Evolutionary conservation across 805 yeast genomes (phyloP).

Genomic region (Cyberlindnera galapagoensis): DNA sequence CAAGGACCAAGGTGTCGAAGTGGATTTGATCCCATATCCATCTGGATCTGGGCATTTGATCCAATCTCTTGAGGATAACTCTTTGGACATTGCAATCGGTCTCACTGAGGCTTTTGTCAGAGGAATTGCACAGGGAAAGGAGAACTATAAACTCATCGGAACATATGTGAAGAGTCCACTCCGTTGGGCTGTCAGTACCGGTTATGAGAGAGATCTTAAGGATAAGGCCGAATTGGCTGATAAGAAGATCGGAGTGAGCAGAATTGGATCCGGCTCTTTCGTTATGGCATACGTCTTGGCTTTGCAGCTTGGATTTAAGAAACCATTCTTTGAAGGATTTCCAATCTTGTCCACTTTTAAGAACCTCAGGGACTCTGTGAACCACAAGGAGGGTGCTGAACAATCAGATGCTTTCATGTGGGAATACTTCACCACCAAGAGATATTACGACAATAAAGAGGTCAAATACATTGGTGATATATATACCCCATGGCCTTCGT

Average conservation of each 20-base stretch:
- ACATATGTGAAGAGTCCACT: slow-evolving; percentile 84
- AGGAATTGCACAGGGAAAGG: slow-evolving; percentile 53
- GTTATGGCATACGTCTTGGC: slow-evolving; percentile 87
- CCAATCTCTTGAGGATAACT: slow-evolving; percentile 54
- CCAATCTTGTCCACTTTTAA: slow-evolving; percentile 61
- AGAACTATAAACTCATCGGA: slow-evolving; percentile 58
- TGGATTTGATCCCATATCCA: slow-evolving; percentile 62
- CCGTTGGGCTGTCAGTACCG: slow-evolving; percentile 88
- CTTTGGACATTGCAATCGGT: slow-evolving; percentile 79
- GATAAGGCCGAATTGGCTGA: slow-evolving; percentile 49
- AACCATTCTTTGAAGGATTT: slow-evolving; percentile 46
- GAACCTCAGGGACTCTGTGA: slow-evolving; percentile 76
- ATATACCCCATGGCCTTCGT: slow-evolving; percentile 95
- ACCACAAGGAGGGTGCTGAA: slow-evolving; percentile 38
- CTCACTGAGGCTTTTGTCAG: slow-evolving; percentile 88
- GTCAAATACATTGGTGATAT: slow-evolving; percentile 81
- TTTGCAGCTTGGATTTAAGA: slow-evolving; percentile 45
- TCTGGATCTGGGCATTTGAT: slow-evolving; percentile 89
- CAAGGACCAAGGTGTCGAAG: slow-evolving; percentile 39
- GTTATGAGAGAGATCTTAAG: slow-evolving; percentile 53
- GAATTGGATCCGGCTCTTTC: slow-evolving; percentile 89
- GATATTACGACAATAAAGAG: slow-evolving; percentile 73
- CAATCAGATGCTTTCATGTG: slow-evolving; percentile 86
- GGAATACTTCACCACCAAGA: slow-evolving; percentile 88
- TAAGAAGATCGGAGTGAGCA: slow-evolving; percentile 65